Evolutionary conservation across 2,329 filamentous ascomycete genomes (phyloP).

Genomic region (Exophiala xenobiotica): DNA sequence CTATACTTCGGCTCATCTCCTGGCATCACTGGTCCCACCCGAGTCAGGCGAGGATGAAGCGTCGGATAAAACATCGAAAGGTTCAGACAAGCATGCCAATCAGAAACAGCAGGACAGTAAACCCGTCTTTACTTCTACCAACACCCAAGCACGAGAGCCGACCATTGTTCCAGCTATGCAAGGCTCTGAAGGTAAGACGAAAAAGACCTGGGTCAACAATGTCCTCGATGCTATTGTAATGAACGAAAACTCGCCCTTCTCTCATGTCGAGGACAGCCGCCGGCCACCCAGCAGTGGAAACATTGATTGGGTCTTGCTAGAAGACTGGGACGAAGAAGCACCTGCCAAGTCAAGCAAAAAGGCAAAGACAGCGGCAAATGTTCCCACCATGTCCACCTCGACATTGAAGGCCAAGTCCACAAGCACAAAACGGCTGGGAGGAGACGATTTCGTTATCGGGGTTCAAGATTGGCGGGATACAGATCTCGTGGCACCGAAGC

Average conservation of each 20-base stretch:
- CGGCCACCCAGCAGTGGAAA: conserved; percentile 71
- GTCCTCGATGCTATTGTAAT: conserved; percentile 47
- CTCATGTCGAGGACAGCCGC: conserved; percentile 52
- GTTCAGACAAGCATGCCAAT: conserved; percentile 5
- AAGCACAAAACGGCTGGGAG: conserved; percentile 17
- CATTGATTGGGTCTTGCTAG: conserved; percentile 69
- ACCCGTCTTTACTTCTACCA: conserved; percentile 35
- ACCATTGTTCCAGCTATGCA: conserved; percentile 16
- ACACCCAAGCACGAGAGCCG: conserved; percentile 25
- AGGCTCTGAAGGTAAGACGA: conserved; percentile 29
- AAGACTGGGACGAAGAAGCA: conserved; percentile 62
- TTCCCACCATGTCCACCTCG: conserved; percentile 24
- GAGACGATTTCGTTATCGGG: conserved; percentile 75
- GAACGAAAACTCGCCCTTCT: conserved; percentile 33
- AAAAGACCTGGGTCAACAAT: conserved; percentile 48
- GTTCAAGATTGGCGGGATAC: conserved; percentile 84
- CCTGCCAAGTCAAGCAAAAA: conserved; percentile 21
- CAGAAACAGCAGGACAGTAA: conserved; percentile 27
- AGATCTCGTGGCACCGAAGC: conserved; percentile 58
- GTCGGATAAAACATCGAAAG: conserved; percentile 24
- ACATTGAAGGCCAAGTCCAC: conserved; percentile 34
- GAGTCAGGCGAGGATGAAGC: conserved; percentile 60
- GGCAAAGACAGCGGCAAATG: conserved; percentile 28
- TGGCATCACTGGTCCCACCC: conserved; percentile 80
- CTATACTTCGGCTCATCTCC: conserved; percentile 85